Percentiles rank a stretch among this genome's conserved stretches.
Conservation (phyloP, 2,329 filamentous ascomycete genomes). For the Fusarium sp. region DNA sequence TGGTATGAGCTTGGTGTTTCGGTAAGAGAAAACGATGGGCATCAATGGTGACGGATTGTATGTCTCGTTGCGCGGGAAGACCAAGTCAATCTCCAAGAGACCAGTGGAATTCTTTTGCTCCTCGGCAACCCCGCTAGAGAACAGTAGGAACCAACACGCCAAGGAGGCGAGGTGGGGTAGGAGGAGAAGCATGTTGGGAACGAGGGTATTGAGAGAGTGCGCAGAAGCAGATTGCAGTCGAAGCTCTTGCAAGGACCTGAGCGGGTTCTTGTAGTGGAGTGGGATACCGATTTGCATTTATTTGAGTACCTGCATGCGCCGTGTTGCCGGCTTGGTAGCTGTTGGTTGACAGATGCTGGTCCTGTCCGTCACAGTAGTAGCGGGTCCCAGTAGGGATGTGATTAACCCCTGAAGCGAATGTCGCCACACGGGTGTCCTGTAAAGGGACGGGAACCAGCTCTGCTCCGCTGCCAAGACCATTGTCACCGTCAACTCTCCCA, state of each 20-base stretch:
- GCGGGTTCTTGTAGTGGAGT: no score
- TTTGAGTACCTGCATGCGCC: no score
- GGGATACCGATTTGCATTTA: no score
- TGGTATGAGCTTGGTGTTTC: not conserved
- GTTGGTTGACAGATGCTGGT: no score
- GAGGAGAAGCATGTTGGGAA: not conserved
- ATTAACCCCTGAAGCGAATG: no score
- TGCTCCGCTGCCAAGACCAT: no score
- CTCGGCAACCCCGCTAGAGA: not conserved
- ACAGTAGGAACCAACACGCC: slow-evolving; percentile 5
- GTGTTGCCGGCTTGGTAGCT: no score
- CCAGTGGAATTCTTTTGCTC: not conserved
- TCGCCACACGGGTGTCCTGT: no score
- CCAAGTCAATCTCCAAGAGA: not conserved
- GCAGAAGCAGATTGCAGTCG: not conserved
- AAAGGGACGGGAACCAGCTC: no score
- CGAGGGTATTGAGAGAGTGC: not conserved
- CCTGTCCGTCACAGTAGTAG: no score
- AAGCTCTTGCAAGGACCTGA: not conserved
- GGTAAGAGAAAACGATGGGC: slow-evolving; percentile 13
- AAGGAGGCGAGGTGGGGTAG: not conserved
- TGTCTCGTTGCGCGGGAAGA: slow-evolving; percentile 18
- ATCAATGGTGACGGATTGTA: not conserved
- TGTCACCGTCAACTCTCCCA: no score
- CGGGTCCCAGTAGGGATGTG: no score